phyloP scores from a whole-genome alignment of 805 yeast species.

The Candida nanaspora region DNA sequence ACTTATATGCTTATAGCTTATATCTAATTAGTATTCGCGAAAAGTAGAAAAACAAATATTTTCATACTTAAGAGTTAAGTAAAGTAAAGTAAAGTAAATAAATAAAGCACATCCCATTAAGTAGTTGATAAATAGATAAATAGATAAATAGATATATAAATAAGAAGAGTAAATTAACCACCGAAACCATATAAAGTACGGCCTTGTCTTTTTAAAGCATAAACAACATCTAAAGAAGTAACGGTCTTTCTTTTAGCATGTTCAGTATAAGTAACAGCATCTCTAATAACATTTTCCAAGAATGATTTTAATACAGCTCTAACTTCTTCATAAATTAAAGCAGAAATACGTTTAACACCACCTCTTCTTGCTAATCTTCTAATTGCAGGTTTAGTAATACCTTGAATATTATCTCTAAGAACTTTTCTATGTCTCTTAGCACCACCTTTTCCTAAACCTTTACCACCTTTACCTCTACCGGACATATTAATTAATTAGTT shows the following conservation, averaged over 20 bases:
- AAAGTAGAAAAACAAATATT: too few species aligned
- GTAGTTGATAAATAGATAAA: not conserved
- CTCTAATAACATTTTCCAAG: slow-evolving; percentile 96
- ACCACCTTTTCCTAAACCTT: slow-evolving; percentile 99
- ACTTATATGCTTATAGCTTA: too few species aligned
- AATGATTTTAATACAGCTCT: slow-evolving; percentile 94
- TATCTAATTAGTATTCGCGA: too few species aligned
- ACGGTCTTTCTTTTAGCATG: slow-evolving; percentile 99
- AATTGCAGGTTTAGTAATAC: slow-evolving; percentile 99
- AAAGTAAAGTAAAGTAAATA: not conserved
- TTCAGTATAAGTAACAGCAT: slow-evolving; percentile 98
- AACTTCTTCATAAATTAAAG: slow-evolving; percentile 97
- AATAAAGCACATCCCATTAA: not conserved
- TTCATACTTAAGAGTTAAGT: too few species aligned
- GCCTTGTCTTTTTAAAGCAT: slow-evolving; percentile 99
- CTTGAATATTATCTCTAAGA: slow-evolving; percentile 98
- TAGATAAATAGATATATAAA: not conserved
- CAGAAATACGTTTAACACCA: slow-evolving; percentile 99
- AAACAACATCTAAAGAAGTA: slow-evolving; percentile 96
- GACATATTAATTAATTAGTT: slow-evolving; percentile 54
- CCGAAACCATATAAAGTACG: slow-evolving; percentile 99
- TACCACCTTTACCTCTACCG: slow-evolving; percentile 99
- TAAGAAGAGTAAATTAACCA: slow-evolving; percentile 51
- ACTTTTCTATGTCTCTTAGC: slow-evolving; percentile 99
- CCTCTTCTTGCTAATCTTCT: slow-evolving; percentile 99